phyloP scores from a whole-genome alignment of 441 rosid species.

The Pelargonium myrrhifolium region DNA sequence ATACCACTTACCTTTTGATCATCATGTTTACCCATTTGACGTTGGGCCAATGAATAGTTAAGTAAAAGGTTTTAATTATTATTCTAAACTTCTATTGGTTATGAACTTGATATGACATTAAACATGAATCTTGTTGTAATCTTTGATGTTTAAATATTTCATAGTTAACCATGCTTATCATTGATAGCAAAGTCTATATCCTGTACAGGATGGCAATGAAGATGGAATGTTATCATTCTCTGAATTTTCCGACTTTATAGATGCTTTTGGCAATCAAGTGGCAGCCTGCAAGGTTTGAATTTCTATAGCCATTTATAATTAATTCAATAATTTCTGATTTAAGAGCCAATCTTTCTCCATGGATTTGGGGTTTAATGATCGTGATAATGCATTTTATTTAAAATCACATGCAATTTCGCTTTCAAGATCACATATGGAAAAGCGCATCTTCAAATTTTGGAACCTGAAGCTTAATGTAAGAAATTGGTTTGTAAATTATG shows the following conservation, averaged over 20 bases:
- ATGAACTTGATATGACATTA: not conserved
- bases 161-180: not conserved
- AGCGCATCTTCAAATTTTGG: not conserved
- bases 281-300: slow-evolving; percentile 67
- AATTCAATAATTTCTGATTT: no score
- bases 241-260: slow-evolving; percentile 68
- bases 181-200: slow-evolving; percentile 13
- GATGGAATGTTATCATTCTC: slow-evolving; percentile 81
- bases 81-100: slow-evolving; percentile 5
- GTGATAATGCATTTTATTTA: slow-evolving; percentile 5
- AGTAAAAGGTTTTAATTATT: slow-evolving; percentile 5
- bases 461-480: not conserved
- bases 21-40: not conserved
- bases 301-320: not conserved
- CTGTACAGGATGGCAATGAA: slow-evolving; percentile 60
- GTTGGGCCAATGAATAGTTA: not conserved
- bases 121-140: not conserved
- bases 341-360: not conserved
- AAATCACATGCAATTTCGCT: slow-evolving; percentile 1
- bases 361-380: slow-evolving; percentile 5
- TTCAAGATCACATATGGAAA: no score
- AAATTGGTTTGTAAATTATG: slow-evolving; percentile 2
- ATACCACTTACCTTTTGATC: slow-evolving; percentile 6
- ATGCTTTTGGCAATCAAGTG: slow-evolving; percentile 75
- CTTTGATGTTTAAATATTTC: slow-evolving; percentile 2